Evolutionary conservation across 306 rosid genomes (phyloP).

Genomic region (Purshia tridentata): DNA sequence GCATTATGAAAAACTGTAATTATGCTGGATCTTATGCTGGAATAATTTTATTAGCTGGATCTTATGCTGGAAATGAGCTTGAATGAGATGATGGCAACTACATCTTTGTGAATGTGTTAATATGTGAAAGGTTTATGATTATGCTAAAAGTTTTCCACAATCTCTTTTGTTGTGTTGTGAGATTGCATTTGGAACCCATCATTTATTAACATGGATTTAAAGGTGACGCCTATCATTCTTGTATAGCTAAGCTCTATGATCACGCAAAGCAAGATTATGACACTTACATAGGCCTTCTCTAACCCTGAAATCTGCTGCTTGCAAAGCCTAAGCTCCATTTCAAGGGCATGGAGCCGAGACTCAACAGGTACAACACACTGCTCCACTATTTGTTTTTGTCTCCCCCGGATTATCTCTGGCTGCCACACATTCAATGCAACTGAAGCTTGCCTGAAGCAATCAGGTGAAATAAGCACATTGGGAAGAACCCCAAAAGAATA

Average conservation of each 20-base stretch:
- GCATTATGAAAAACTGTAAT: too few relatives aligned
- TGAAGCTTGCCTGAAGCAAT: slow-evolving; percentile 63
- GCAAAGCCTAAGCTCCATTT: slow-evolving; percentile 67
- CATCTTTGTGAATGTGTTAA: background rate
- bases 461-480: background rate
- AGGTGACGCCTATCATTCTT: background rate
- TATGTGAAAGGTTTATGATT: background rate
- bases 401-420: slow-evolving; percentile 58
- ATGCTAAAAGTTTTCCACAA: background rate
- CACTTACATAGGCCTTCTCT: slow-evolving; percentile 64
- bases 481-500: background rate
- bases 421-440: slow-evolving; percentile 91
- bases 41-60: background rate
- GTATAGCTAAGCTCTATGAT: background rate
- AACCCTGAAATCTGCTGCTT: slow-evolving; percentile 50
- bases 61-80: background rate
- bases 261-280: slow-evolving; percentile 1
- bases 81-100: background rate
- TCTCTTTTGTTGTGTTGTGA: background rate
- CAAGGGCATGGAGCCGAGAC: slow-evolving; percentile 44
- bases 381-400: slow-evolving; percentile 55
- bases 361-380: slow-evolving; percentile 59
- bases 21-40: too few relatives aligned
- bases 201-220: background rate
- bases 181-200: background rate